These are phyloP conservation scores for Fraxinus pennsylvanica DNA, from an alignment of 257 asterid species.

Conservation along the genomic window DNA sequence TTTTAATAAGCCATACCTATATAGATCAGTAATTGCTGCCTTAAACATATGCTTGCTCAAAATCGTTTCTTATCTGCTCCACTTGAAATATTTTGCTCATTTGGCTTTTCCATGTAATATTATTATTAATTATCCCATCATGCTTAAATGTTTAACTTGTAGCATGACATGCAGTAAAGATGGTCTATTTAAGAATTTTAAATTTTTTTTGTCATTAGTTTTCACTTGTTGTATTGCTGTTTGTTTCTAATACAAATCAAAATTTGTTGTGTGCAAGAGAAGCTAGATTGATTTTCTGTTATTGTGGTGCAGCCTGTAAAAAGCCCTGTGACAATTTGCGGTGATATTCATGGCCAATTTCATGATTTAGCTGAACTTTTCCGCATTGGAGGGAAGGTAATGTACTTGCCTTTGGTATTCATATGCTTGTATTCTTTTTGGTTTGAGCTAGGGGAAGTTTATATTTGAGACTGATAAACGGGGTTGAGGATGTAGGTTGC, in stretches of 20 bases:
- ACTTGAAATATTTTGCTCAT: not conserved
- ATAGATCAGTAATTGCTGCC: not conserved
- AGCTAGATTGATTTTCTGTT: conserved; percentile 18
- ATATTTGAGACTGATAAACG: conserved; percentile 21
- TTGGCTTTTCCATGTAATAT: too few relatives aligned
- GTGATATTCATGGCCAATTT: conserved; percentile 76
- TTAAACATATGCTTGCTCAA: not conserved
- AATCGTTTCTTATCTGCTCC: not conserved
- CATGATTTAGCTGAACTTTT: conserved; percentile 72
- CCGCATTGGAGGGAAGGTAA: conserved; percentile 76
- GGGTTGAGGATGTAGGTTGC: conserved; percentile 29
- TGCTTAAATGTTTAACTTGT: too few relatives aligned
- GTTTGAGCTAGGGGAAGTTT: conserved; percentile 19
- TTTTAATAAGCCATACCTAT: not conserved
- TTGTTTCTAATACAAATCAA: too few relatives aligned
- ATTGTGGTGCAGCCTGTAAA: conserved; percentile 59
- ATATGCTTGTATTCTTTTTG: conserved; percentile 12
- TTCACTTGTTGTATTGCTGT: too few relatives aligned
- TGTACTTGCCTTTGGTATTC: conserved; percentile 10
- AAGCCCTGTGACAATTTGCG: conserved; percentile 71
- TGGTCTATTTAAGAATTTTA: too few relatives aligned
- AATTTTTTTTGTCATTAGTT: too few relatives aligned
- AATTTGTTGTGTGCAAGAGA: too few relatives aligned
- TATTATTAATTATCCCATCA: too few relatives aligned
- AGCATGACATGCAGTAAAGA: too few relatives aligned